phyloP scores from a whole-genome alignment of 2,329 filamentous ascomycete species.

The Aurifilum marmelostoma region DNA sequence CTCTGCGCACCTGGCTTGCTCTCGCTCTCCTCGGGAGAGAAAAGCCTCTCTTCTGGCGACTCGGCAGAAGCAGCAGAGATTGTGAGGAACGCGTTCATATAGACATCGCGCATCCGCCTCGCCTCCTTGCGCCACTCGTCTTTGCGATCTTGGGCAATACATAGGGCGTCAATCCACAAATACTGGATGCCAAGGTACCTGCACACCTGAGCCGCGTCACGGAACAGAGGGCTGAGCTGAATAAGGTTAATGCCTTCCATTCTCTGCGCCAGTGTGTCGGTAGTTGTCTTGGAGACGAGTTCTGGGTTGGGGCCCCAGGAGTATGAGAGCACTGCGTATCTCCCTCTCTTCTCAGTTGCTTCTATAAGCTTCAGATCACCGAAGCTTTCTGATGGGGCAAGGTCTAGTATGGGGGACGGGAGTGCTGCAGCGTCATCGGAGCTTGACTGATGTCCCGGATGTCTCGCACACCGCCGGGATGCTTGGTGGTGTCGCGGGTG shows the following conservation, averaged over 20 bases:
- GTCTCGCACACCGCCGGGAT: background rate
- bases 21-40: background rate
- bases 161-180: conserved; percentile 9
- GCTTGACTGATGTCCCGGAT: too few relatives aligned
- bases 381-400: background rate
- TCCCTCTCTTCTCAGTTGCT: background rate
- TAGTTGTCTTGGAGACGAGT: background rate
- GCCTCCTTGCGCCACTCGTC: conserved; percentile 1
- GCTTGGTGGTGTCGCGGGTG: background rate
- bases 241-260: background rate
- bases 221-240: background rate
- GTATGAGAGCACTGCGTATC: conserved; percentile 7
- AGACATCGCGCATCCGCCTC: background rate
- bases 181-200: conserved; percentile 5
- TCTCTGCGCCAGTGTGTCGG: background rate
- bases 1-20: too few relatives aligned
- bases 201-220: background rate
- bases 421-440: background rate
- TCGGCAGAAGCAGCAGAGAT: background rate
- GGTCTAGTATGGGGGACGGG: background rate
- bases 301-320: conserved; percentile 3
- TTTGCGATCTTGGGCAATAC: conserved; percentile 7
- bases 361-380: background rate
- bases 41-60: conserved; percentile 3
- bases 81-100: background rate